Conservation (phyloP, 2,329 filamentous ascomycete genomes). For the Fusarium pilosicola region DNA sequence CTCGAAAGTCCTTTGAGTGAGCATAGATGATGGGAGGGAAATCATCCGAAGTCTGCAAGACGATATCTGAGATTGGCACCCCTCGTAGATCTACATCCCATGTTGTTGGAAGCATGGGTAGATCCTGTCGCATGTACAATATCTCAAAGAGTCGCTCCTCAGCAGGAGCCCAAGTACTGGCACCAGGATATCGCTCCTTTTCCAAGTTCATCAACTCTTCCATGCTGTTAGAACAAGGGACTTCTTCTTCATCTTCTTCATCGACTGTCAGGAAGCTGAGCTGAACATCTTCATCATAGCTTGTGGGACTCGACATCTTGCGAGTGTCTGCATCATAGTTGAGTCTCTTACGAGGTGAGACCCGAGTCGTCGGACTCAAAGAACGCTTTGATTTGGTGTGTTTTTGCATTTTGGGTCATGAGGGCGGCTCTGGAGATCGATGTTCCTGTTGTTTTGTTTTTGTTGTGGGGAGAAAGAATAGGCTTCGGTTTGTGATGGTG, state of each 20-base stretch:
- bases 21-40: slow-evolving; percentile 53
- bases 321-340: slow-evolving; percentile 2
- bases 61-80: slow-evolving; percentile 51
- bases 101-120: slow-evolving; percentile 53
- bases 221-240: slow-evolving; percentile 6
- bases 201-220: slow-evolving; percentile 56
- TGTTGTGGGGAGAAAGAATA: slow-evolving; percentile 5
- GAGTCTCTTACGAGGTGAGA: neutral
- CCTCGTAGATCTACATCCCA: slow-evolving; percentile 55
- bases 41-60: slow-evolving; percentile 49
- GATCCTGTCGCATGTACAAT: slow-evolving; percentile 54
- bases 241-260: slow-evolving; percentile 24
- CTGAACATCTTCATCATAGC: slow-evolving; percentile 1
- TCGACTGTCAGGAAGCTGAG: neutral
- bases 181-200: slow-evolving; percentile 53
- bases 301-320: slow-evolving; percentile 19
- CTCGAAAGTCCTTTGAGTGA: slow-evolving; percentile 50
- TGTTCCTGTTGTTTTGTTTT: neutral
- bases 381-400: slow-evolving; percentile 4
- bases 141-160: slow-evolving; percentile 58
- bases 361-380: slow-evolving; percentile 11
- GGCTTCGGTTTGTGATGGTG: neutral
- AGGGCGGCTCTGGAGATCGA: neutral
- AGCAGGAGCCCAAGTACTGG: slow-evolving; percentile 61
- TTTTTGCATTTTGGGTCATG: slow-evolving; percentile 21